Percentiles rank a stretch among this genome's conserved stretches.
Evolutionary conservation across 2,329 filamentous ascomycete species (phyloP).

Genomic region (Colletotrichum costaricense): DNA sequence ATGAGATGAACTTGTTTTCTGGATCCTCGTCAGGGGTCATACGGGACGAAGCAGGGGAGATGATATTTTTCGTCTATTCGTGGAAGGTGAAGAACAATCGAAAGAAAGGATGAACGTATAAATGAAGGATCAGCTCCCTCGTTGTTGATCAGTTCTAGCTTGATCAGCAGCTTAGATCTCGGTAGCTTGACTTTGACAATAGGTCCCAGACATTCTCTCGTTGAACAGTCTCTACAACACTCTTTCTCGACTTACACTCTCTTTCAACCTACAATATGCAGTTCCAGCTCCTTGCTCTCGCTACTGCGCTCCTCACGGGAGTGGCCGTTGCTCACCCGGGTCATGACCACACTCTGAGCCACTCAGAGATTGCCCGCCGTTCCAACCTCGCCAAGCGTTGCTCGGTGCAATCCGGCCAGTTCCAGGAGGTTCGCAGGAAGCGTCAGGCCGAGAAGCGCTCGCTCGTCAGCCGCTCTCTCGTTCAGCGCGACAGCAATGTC

Average conservation of each 20-base stretch:
- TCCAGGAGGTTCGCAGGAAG: slow-evolving; percentile 21
- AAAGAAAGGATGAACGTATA: slow-evolving; percentile 5
- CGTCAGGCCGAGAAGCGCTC: slow-evolving; percentile 28
- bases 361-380: slow-evolving; percentile 23
- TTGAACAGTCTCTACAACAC: not conserved
- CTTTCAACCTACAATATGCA: not conserved
- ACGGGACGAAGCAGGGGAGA: slow-evolving; percentile 1
- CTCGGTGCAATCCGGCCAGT: slow-evolving; percentile 13
- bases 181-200: not conserved
- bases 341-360: slow-evolving; percentile 49
- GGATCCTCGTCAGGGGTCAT: not conserved
- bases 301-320: slow-evolving; percentile 15
- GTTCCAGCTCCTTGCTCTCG: slow-evolving; percentile 12
- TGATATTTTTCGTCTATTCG: not conserved
- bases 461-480: slow-evolving; percentile 17
- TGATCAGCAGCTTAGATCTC: not conserved
- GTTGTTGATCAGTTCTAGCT: not conserved
- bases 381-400: slow-evolving; percentile 23
- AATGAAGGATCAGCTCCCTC: slow-evolving; percentile 1
- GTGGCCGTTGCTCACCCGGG: slow-evolving; percentile 55
- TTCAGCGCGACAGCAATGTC: slow-evolving; percentile 10
- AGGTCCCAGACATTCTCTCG: not conserved
- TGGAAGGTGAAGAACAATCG: not conserved
- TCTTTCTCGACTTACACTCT: slow-evolving; percentile 3
- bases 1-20: slow-evolving; percentile 24